These are phyloP conservation scores for Austroboletus niveus DNA, from an alignment of 1,284 basidiomycete genomes.

Conservation along the genomic window DNA sequence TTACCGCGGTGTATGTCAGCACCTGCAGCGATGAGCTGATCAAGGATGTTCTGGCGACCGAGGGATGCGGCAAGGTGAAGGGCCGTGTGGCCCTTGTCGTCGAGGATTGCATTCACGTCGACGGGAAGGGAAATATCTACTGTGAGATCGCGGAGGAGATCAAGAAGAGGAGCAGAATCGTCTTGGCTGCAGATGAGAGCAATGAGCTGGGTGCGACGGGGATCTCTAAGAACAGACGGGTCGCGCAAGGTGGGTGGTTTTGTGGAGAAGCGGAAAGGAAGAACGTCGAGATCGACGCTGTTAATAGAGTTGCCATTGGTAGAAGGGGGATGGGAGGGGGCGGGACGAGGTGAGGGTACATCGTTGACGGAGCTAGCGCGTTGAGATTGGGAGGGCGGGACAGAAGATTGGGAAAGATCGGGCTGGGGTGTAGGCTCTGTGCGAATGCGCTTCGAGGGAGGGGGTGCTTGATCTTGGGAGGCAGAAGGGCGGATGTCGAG, in stretches of 20 bases:
- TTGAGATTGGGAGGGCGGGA: slow-evolving; percentile 17
- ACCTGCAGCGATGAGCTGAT: slow-evolving; percentile 67
- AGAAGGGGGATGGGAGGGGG: slow-evolving; percentile 33
- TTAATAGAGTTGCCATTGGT: slow-evolving; percentile 36
- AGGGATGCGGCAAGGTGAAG: slow-evolving; percentile 93
- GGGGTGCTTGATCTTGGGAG: slow-evolving; percentile 55
- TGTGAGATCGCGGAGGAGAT: slow-evolving; percentile 61
- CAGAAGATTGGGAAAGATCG: slow-evolving; percentile 20
- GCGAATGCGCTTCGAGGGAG: slow-evolving; percentile 64
- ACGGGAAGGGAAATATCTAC: slow-evolving; percentile 43
- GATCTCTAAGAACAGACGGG: slow-evolving; percentile 59
- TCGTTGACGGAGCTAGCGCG: slow-evolving; percentile 18
- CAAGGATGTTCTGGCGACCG: slow-evolving; percentile 66
- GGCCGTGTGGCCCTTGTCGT: slow-evolving; percentile 94
- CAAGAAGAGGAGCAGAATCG: slow-evolving; percentile 59
- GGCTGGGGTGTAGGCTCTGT: slow-evolving; percentile 46
- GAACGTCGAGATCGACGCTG: slow-evolving; percentile 37
- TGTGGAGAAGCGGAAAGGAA: slow-evolving; percentile 61
- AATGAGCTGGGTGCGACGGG: slow-evolving; percentile 58
- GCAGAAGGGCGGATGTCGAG: slow-evolving; percentile 44
- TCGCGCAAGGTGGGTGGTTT: slow-evolving; percentile 67
- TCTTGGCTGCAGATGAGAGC: slow-evolving; percentile 66
- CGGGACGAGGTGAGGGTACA: slow-evolving; percentile 25
- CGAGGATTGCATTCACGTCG: slow-evolving; percentile 81
- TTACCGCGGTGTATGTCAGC: slow-evolving; percentile 91